These are phyloP conservation scores for Yamadazyma akitaensis DNA, from an alignment of 805 yeast genomes.

Conservation along the genomic window DNA sequence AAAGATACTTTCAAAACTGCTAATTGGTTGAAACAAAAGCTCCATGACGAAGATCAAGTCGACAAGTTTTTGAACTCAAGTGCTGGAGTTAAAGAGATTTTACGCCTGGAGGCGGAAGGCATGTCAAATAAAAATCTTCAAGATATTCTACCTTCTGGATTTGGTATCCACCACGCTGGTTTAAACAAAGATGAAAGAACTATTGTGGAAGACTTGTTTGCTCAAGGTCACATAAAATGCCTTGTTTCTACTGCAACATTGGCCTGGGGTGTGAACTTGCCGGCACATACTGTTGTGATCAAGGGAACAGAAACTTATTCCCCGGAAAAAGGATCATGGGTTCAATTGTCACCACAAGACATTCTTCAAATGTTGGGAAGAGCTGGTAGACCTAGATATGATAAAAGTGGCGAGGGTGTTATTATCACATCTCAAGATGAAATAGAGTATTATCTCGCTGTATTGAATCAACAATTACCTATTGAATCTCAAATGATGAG, in stretches of 20 bases:
- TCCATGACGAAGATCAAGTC: slow-evolving; percentile 51
- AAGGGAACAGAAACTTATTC: slow-evolving; percentile 93
- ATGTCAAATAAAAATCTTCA: slow-evolving; percentile 53
- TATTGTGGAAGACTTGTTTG: slow-evolving; percentile 79
- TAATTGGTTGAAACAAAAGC: slow-evolving; percentile 59
- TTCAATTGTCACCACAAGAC: slow-evolving; percentile 90
- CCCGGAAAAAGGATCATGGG: slow-evolving; percentile 88
- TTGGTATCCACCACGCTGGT: slow-evolving; percentile 94
- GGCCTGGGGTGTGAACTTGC: slow-evolving; percentile 97
- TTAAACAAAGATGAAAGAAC: slow-evolving; percentile 68
- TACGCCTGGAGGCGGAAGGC: slow-evolving; percentile 58
- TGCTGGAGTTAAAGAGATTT: slow-evolving; percentile 58
- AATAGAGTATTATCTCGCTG: slow-evolving; percentile 82
- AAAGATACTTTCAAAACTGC: slow-evolving; percentile 90
- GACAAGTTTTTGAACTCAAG: slow-evolving; percentile 38
- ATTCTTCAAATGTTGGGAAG: slow-evolving; percentile 96
- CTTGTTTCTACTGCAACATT: slow-evolving; percentile 88
- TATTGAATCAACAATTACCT: slow-evolving; percentile 87
- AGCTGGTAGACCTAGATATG: slow-evolving; percentile 96
- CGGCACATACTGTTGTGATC: slow-evolving; percentile 91
- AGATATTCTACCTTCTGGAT: slow-evolving; percentile 63
- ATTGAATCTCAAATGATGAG: slow-evolving; percentile 84
- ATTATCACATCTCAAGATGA: slow-evolving; percentile 86
- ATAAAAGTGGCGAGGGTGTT: slow-evolving; percentile 88
- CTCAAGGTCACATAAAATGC: slow-evolving; percentile 81